Conservation (phyloP, 148 eudicot genomes). For the Rhododendron vialii region DNA sequence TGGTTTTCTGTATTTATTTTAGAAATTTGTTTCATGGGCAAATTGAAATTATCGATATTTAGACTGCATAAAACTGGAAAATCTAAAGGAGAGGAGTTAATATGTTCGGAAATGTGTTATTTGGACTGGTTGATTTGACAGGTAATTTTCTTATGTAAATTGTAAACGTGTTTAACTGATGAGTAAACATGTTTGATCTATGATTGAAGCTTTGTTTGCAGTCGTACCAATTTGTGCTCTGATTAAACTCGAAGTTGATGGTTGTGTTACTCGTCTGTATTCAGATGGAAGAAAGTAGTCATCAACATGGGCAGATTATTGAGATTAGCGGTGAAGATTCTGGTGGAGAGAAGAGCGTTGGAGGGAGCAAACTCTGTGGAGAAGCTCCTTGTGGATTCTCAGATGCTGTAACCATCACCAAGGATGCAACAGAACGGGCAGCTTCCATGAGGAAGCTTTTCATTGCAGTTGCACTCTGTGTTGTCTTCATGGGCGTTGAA, state of each 20-base stretch:
- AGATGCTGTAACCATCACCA: conserved; percentile 45
- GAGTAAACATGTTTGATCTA: not conserved
- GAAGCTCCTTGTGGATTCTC: conserved; percentile 77
- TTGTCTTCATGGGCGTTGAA: conserved; percentile 75
- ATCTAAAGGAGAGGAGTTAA: not conserved
- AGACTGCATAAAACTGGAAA: not conserved
- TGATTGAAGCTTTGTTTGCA: not conserved
- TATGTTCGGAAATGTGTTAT: not conserved
- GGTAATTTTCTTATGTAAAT: not conserved
- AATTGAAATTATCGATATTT: not conserved
- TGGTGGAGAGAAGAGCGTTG: conserved; percentile 21
- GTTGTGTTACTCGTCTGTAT: not conserved
- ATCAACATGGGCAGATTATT: conserved; percentile 30
- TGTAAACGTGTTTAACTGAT: no score
- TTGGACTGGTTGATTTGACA: not conserved
- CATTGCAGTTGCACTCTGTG: conserved; percentile 63
- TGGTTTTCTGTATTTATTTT: not conserved
- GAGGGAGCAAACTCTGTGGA: conserved; percentile 51
- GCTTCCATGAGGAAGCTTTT: conserved; percentile 74
- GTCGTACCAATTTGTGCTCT: not conserved
- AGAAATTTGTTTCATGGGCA: not conserved
- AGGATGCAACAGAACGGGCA: conserved; percentile 63
- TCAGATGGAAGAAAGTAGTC: conserved; percentile 50
- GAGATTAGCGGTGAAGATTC: conserved; percentile 42
- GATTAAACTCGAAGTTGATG: not conserved